A percentile compares a stretch with the other conserved stretches of the same genome.
Evolutionary conservation across 768 basidiomycete species (phyloP).

Genomic region (Lentinula raphanica): DNA sequence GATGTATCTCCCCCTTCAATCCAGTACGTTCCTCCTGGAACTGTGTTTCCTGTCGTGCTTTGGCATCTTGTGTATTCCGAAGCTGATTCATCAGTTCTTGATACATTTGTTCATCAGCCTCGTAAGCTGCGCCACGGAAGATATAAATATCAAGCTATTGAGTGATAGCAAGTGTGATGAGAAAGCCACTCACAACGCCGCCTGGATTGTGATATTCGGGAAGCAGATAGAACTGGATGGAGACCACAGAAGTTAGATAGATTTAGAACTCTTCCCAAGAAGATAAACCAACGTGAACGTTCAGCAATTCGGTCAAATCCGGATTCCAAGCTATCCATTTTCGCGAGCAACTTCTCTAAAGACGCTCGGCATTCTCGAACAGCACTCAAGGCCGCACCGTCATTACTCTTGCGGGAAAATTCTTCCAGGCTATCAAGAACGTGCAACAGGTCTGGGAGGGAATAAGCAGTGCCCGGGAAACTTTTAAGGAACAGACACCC

Average conservation of each 20-base stretch:
- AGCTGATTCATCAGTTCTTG: slow-evolving; percentile 70
- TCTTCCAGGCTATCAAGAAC: slow-evolving; percentile 64
- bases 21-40: slow-evolving; percentile 55
- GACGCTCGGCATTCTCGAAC: slow-evolving; percentile 55
- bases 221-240: slow-evolving; percentile 67
- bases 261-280: slow-evolving; percentile 6
- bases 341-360: slow-evolving; percentile 64
- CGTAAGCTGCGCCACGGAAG: slow-evolving; percentile 42
- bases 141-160: slow-evolving; percentile 8
- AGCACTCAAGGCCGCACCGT: slow-evolving; percentile 45
- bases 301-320: slow-evolving; percentile 87
- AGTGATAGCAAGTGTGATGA: not conserved
- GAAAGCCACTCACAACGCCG: slow-evolving; percentile 55
- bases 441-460: slow-evolving; percentile 47
- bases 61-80: slow-evolving; percentile 50
- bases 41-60: slow-evolving; percentile 47
- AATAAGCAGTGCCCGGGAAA: slow-evolving; percentile 8
- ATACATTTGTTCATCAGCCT: slow-evolving; percentile 71
- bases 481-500: slow-evolving; percentile 16
- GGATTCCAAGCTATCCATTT: slow-evolving; percentile 75
- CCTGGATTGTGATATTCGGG: slow-evolving; percentile 61
- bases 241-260: not conserved
- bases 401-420: slow-evolving; percentile 40
- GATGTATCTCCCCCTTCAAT: slow-evolving; percentile 52
- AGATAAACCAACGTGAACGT: slow-evolving; percentile 58